Percentiles rank a stretch among this genome's conserved stretches.
Evolutionary conservation across 2,329 filamentous ascomycete genomes (phyloP).

Genomic region (Cyclaneusma minus): DNA sequence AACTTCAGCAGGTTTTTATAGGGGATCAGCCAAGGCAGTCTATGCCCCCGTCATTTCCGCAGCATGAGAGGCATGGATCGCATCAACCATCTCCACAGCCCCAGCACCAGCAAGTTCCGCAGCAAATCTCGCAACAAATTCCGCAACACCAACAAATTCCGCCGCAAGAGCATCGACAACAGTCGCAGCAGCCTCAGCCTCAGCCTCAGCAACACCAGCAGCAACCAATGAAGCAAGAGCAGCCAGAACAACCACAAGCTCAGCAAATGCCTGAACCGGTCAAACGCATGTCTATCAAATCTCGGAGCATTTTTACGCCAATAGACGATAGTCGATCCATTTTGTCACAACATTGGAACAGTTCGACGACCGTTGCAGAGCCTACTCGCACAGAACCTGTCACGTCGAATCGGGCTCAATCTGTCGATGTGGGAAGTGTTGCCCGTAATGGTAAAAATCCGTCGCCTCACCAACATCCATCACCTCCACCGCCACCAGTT

Average conservation of each 20-base stretch:
- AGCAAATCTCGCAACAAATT: conserved; percentile 30
- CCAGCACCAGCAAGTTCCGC: conserved; percentile 40
- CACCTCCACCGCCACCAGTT: conserved; percentile 32
- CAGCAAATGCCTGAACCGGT: conserved; percentile 32
- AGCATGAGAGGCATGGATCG: conserved; percentile 36
- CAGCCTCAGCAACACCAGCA: conserved; percentile 15
- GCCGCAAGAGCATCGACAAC: conserved; percentile 15
- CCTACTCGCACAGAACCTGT: conserved; percentile 12
- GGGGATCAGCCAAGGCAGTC: conserved; percentile 64
- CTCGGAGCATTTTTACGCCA: conserved; percentile 81
- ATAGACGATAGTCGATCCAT: conserved; percentile 89
- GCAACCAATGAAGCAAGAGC: conserved; percentile 23
- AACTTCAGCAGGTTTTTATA: conserved; percentile 52
- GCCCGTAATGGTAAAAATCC: conserved; percentile 37
- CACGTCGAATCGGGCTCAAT: conserved; percentile 40
- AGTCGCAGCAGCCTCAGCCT: conserved; percentile 11
- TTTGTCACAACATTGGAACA: conserved; percentile 66
- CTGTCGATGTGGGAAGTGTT: conserved; percentile 44
- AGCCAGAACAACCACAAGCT: conserved; percentile 34
- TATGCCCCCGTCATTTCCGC: conserved; percentile 52
- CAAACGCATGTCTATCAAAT: conserved; percentile 33
- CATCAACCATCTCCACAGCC: conserved; percentile 37
- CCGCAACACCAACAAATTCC: conserved; percentile 25
- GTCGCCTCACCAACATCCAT: too few species aligned
- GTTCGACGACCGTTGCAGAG: conserved; percentile 34